Conservation (phyloP, 73 alveolate species). For the Symbiodinium pilosum region DNA sequence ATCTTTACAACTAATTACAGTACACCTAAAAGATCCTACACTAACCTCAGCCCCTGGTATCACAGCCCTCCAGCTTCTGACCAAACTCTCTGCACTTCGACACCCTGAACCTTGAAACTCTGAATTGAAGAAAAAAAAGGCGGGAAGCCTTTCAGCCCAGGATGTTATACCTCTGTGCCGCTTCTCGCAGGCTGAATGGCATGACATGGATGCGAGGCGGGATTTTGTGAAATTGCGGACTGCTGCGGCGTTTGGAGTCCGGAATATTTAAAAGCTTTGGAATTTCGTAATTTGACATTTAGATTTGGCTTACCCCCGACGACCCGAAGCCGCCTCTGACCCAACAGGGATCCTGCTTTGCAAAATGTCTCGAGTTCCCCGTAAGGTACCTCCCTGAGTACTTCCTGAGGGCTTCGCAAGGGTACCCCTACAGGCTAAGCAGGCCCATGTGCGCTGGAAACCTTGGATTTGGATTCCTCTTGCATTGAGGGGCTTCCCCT, state of each 20-base stretch:
- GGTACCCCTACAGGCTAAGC: not conserved
- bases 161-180: not conserved
- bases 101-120: not conserved
- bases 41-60: not conserved
- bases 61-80: not conserved
- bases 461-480: not conserved
- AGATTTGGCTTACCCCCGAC: not conserved
- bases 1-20: no score
- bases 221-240: not conserved
- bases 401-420: no score
- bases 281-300: not conserved
- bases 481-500: not conserved
- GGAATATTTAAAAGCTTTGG: not conserved
- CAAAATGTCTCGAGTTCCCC: not conserved
- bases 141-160: not conserved
- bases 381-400: no score
- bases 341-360: not conserved
- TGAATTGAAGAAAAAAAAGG: not conserved
- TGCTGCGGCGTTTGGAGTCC: not conserved
- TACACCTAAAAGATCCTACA: no score
- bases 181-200: constrained; percentile 8
- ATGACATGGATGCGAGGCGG: constrained; percentile 11
- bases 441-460: no score
- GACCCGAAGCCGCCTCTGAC: not conserved
- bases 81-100: not conserved